A percentile compares a stretch with the other conserved stretches of the same genome.
Evolutionary conservation across 257 asterid species (phyloP).

Genomic region (Nemophila menziesii): DNA sequence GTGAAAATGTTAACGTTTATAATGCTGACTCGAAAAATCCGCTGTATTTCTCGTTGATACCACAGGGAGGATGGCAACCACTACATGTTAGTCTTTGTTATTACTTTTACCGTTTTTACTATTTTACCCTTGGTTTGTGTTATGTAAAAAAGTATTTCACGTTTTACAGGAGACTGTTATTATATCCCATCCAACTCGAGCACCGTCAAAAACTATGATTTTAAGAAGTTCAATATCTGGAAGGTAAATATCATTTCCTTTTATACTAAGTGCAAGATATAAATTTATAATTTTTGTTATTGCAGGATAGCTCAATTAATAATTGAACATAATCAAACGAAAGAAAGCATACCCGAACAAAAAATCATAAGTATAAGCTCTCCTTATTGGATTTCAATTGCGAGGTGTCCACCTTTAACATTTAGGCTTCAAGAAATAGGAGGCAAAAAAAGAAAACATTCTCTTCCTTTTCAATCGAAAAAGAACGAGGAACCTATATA

Average conservation of each 20-base stretch:
- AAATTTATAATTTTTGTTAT: not conserved
- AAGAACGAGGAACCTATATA: constrained; percentile 41
- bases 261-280: constrained; percentile 2
- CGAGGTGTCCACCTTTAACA: constrained; percentile 83
- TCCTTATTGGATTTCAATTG: constrained; percentile 76
- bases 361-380: constrained; percentile 60
- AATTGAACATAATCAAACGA: constrained; percentile 56
- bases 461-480: constrained; percentile 48
- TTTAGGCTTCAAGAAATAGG: constrained; percentile 58
- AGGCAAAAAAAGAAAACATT: constrained; percentile 38
- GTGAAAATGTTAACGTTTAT: constrained; percentile 64
- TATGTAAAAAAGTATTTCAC: constrained; percentile 9
- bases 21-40: constrained; percentile 77
- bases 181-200: constrained; percentile 60
- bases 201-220: constrained; percentile 59
- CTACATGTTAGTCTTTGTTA: constrained; percentile 55
- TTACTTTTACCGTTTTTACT: not conserved
- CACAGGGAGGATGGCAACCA: constrained; percentile 95
- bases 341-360: constrained; percentile 52
- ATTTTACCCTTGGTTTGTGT: constrained; percentile 6
- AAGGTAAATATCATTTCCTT: constrained; percentile 35
- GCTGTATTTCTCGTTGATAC: constrained; percentile 71
- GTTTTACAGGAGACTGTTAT: constrained; percentile 68
- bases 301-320: constrained; percentile 86
- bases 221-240: constrained; percentile 92